Evolutionary conservation across 306 rosid genomes (phyloP).

Genomic region (Cucurbita argyrosperma): DNA sequence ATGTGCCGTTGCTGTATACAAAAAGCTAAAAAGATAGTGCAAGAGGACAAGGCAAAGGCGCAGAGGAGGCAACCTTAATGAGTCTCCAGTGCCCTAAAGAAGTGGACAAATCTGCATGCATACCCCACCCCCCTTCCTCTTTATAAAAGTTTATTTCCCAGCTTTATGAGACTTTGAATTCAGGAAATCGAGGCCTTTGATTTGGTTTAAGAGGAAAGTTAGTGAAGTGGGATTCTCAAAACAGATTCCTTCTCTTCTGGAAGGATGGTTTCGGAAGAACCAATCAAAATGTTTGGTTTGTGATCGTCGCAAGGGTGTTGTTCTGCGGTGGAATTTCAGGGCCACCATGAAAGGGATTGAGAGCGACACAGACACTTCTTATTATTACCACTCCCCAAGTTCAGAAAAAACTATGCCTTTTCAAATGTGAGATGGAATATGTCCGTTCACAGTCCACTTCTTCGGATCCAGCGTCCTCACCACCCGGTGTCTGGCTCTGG

Average conservation of each 20-base stretch:
- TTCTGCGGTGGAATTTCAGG: background rate
- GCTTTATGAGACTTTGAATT: background rate
- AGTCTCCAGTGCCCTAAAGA: constrained; percentile 5
- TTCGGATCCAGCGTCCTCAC: no score
- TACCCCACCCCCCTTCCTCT: background rate
- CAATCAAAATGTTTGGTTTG: background rate
- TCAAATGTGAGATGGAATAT: no score
- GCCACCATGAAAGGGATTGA: background rate
- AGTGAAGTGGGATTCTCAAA: background rate
- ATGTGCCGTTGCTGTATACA: background rate
- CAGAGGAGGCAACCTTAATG: background rate
- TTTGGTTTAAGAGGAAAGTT: background rate
- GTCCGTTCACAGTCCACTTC: no score
- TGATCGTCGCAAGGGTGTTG: background rate
- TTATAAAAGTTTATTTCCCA: background rate
- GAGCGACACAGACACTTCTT: background rate
- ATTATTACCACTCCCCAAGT: no score
- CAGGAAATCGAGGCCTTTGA: background rate
- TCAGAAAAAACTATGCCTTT: no score
- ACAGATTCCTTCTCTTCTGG: background rate
- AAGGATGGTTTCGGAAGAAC: background rate
- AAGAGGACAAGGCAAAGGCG: constrained; percentile 2
- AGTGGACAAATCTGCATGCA: background rate
- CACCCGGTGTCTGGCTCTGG: no score
- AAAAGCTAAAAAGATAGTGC: constrained; percentile 5